Conservation (phyloP, 345 rosid genomes). For the Kandelia obovata region DNA sequence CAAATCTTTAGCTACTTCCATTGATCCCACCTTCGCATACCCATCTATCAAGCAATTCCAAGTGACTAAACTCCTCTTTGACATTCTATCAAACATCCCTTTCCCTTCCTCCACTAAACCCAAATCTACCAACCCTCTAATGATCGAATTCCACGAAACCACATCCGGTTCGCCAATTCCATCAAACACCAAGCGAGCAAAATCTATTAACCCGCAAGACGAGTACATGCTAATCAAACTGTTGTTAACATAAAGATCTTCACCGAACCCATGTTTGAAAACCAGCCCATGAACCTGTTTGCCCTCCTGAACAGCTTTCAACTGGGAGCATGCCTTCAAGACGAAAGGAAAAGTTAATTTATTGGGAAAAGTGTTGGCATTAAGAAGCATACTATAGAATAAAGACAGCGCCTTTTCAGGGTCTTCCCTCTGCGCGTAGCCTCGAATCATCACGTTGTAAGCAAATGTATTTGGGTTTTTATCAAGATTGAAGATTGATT, state of each 20-base stretch:
- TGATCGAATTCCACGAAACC: conserved; percentile 15
- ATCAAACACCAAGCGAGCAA: conserved; percentile 9
- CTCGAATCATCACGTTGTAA: conserved; percentile 17
- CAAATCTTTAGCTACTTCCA: conserved; percentile 12
- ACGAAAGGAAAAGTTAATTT: conserved; percentile 13
- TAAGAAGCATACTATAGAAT: conserved; percentile 10
- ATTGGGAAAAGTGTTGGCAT: conserved; percentile 12
- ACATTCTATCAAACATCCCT: conserved; percentile 16
- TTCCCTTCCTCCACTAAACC: conserved; percentile 12
- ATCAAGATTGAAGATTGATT: conserved; percentile 19
- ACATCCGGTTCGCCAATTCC: conserved; percentile 9
- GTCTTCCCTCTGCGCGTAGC: conserved; percentile 13
- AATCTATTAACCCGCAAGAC: conserved; percentile 6
- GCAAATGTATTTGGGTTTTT: conserved; percentile 16
- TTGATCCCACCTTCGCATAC: conserved; percentile 4
- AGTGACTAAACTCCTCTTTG: conserved; percentile 10
- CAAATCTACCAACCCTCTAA: conserved; percentile 8
- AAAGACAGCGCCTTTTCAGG: conserved; percentile 14
- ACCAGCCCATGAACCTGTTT: conserved; percentile 19
- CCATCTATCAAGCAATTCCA: conserved; percentile 27
- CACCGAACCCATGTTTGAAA: conserved; percentile 17
- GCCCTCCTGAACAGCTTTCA: conserved; percentile 10
- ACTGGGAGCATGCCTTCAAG: conserved; percentile 15
- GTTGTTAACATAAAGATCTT: conserved; percentile 16
- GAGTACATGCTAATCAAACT: conserved; percentile 16